These are phyloP conservation scores for Penium margaritaceum DNA, from an alignment of 139 green algal species.

Conservation along the genomic window DNA sequence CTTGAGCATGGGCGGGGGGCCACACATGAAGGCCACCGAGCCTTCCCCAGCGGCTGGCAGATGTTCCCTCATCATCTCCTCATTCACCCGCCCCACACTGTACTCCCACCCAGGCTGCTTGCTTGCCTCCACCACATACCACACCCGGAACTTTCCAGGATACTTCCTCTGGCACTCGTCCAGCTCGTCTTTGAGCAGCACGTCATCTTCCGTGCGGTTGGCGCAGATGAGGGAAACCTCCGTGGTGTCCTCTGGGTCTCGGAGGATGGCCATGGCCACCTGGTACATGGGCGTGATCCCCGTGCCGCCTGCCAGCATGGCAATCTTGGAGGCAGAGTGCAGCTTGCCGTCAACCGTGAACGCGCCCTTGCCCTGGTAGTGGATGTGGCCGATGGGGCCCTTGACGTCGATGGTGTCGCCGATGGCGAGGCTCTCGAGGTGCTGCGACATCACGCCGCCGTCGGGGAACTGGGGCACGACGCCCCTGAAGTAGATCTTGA, in stretches of 20 bases:
- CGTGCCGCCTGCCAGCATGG: constrained; percentile 88
- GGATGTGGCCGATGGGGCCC: constrained; percentile 85
- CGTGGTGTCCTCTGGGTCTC: constrained; percentile 72
- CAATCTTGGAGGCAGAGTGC: constrained; percentile 54
- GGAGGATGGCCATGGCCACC: constrained; percentile 61
- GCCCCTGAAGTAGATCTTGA: constrained; percentile 74
- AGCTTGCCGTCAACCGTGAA: constrained; percentile 46
- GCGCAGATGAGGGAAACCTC: constrained; percentile 79
- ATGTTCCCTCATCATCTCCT: constrained; percentile 69
- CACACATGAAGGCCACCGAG: constrained; percentile 76
- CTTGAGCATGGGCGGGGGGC: constrained; percentile 83
- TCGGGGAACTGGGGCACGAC: constrained; percentile 80
- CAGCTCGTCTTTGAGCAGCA: constrained; percentile 82
- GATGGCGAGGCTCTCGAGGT: constrained; percentile 67
- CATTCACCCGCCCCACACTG: constrained; percentile 66
- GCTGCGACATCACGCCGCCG: constrained; percentile 72
- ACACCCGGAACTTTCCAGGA: constrained; percentile 14
- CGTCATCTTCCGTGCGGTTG: constrained; percentile 82
- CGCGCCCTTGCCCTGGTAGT: constrained; percentile 61
- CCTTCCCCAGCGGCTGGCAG: constrained; percentile 53
- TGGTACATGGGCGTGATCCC: constrained; percentile 67
- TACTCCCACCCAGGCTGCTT: constrained; percentile 60
- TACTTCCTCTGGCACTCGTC: constrained; percentile 50
- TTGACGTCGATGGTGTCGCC: constrained; percentile 87
- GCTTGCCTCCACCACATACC: constrained; percentile 52